Evolutionary conservation across 2,329 filamentous ascomycete genomes (phyloP).

Genomic region (Aspergillus sp.): DNA sequence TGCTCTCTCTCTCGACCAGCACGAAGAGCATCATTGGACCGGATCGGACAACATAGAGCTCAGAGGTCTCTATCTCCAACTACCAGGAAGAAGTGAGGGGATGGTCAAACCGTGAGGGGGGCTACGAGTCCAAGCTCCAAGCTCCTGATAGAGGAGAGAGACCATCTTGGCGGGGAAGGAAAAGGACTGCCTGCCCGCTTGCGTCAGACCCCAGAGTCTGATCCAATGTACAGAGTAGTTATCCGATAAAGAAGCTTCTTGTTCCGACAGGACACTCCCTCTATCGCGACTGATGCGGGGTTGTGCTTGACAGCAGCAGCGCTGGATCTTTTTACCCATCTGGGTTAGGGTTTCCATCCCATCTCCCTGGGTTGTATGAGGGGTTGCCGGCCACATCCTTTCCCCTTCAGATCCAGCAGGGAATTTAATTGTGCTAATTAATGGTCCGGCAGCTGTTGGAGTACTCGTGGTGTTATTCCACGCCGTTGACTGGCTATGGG

Average conservation of each 20-base stretch:
- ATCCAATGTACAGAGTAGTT: no score
- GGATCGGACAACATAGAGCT: not conserved
- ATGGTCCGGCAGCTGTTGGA: not conserved
- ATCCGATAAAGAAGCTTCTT: not conserved
- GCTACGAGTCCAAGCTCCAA: no score
- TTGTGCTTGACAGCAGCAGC: not conserved
- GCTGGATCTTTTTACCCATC: constrained; percentile 22
- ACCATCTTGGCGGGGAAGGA: not conserved
- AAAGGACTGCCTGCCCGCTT: not conserved
- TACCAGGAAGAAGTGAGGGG: not conserved
- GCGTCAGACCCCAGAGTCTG: not conserved
- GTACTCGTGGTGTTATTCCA: not conserved
- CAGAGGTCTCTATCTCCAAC: not conserved
- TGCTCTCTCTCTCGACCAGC: not conserved
- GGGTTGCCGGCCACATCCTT: not conserved
- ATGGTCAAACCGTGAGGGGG: constrained; percentile 1
- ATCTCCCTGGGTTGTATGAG: not conserved
- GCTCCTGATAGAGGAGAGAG: no score
- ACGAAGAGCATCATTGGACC: not conserved
- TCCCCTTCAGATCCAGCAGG: not conserved
- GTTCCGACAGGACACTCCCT: no score
- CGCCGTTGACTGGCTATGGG: not conserved
- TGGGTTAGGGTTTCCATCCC: constrained; percentile 20
- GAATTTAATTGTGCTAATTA: not conserved
- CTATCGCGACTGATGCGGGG: not conserved